These are phyloP conservation scores for Rhodosporidiobolus sp. DNA, from an alignment of 768 basidiomycete genomes.

Conservation along the genomic window DNA sequence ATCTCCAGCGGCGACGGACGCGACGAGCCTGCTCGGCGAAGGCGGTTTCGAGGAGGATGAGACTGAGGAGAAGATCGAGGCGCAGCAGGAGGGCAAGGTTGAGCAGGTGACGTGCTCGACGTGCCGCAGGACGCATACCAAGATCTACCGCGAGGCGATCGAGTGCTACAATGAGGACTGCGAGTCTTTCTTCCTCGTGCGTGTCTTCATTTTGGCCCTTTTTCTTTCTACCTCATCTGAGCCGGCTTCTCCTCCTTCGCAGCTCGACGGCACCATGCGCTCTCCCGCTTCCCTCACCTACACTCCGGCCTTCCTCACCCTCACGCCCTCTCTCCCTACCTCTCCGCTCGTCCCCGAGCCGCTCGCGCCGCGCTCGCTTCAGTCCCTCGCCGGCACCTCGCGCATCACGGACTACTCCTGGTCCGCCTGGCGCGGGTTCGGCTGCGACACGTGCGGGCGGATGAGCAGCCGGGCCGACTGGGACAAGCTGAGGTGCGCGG, in stretches of 20 bases:
- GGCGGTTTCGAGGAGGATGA: not conserved
- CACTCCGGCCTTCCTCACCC: slow-evolving; percentile 7
- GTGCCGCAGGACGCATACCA: not conserved
- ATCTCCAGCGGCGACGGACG: not conserved
- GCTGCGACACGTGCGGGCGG: slow-evolving; percentile 23
- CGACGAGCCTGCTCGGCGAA: not conserved
- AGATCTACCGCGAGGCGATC: slow-evolving; percentile 12
- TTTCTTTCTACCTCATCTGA: not conserved
- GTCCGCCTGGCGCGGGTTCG: slow-evolving; percentile 21
- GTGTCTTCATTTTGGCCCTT: not conserved
- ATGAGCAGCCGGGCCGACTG: slow-evolving; percentile 18
- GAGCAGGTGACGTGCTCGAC: not conserved
- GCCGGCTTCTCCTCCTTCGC: not conserved
- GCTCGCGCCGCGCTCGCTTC: slow-evolving; percentile 12
- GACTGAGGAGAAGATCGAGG: not conserved
- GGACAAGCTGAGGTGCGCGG: slow-evolving; percentile 13
- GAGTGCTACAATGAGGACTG: slow-evolving; percentile 36
- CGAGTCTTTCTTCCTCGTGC: slow-evolving; percentile 27
- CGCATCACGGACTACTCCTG: slow-evolving; percentile 8
- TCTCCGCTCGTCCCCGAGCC: slow-evolving; percentile 14
- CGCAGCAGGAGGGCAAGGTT: no score
- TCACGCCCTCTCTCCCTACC: not conserved
- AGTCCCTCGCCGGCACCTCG: not conserved
- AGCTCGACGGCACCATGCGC: slow-evolving; percentile 19
- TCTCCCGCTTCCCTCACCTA: slow-evolving; percentile 2